Evolutionary conservation across 768 basidiomycete species (phyloP), one percentile per base, ranked within the genome.

Genomic region (Boletus reticuloceps): DNA sequence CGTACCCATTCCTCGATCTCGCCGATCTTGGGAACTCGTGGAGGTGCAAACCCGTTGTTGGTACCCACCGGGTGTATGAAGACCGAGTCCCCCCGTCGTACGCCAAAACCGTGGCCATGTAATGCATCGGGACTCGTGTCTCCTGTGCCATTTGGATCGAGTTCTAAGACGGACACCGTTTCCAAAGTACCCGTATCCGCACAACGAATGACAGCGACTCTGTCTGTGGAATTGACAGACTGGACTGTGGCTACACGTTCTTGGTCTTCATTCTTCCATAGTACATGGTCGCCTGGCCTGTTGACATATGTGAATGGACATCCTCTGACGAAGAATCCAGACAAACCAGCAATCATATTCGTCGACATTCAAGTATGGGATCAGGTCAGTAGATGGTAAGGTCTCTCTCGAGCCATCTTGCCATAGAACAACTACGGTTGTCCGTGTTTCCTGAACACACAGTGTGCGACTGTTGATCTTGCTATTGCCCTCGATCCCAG

Each of bases 261-360:
- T 60, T 76, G 76, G 50, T 84, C 84, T 72, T 94, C 94, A 34
- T 77, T 82, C 63, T 87, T 87, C 85, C 89, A 94, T 17, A 93
- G 61, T 14, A 95, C 88, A 69, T 91, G 85, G 64, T 98, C 93
- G 17, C 94, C 94, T 6, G 94, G 94, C 92, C 91, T 93, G 50
- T 19, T 49, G 36, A 58, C 13, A 50, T 50, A 48, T 54, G 29
- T 64, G 54, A 62, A 53, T 25, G 38, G 41, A 47, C 11, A 27
- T 31, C 11, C 11, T 19, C 42, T 29, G 19, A 43, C 9, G 45
- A 54, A 10, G 5, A 42, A 48, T 12, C 11, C 13, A 22, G 29
- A 70, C 86, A 64, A 60, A 90, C 89, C 90, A 94, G 69, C 87
- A 91, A 67, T 93, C 94, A 68, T 90, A 91, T 72, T 97, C 94